Conservation (phyloP, 2,329 filamentous ascomycete species). For the Neofusicoccum laricinum region DNA sequence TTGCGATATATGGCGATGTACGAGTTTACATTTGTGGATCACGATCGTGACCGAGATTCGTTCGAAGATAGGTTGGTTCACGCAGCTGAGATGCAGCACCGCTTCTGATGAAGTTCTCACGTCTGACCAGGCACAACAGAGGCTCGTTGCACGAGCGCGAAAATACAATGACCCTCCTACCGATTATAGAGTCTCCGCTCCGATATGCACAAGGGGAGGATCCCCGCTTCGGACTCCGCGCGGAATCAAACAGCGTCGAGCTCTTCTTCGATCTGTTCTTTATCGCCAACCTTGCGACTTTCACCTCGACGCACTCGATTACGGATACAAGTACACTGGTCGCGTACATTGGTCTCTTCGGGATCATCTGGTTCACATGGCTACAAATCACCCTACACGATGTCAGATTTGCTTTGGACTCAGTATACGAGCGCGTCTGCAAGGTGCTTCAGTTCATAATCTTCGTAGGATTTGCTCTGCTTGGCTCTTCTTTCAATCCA, state of each 20-base stretch:
- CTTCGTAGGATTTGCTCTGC: slow-evolving; percentile 60
- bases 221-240: neutral
- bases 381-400: slow-evolving; percentile 59
- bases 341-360: slow-evolving; percentile 48
- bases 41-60: neutral
- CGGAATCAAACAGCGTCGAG: slow-evolving; percentile 38
- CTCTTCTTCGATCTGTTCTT: slow-evolving; percentile 57
- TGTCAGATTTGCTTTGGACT: slow-evolving; percentile 60
- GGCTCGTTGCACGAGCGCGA: neutral
- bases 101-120: too few species aligned
- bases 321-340: slow-evolving; percentile 36
- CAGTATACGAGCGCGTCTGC: slow-evolving; percentile 57
- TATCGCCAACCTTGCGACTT: slow-evolving; percentile 61
- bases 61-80: neutral
- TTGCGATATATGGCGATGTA: neutral
- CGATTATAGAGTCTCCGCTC: neutral
- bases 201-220: neutral
- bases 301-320: slow-evolving; percentile 53
- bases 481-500: slow-evolving; percentile 38
- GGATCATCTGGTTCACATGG: slow-evolving; percentile 64
- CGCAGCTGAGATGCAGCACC: neutral
- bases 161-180: neutral
- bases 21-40: neutral
- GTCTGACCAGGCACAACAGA: neutral
- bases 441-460: slow-evolving; percentile 57